Conservation (phyloP, 345 rosid species). For the Gossypium ekmanianum region DNA sequence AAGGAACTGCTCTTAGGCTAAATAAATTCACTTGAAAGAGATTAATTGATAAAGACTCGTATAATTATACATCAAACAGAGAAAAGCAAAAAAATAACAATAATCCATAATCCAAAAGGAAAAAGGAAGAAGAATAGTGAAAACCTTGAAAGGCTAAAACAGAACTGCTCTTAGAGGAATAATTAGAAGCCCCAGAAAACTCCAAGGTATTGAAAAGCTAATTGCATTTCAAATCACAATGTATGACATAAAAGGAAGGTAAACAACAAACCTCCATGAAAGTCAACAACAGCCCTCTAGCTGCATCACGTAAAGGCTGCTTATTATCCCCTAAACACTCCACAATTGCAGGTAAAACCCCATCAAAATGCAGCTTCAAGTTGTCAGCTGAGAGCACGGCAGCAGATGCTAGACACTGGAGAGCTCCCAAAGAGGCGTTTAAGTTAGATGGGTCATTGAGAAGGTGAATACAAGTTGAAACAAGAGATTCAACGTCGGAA, state of each 20-base stretch:
- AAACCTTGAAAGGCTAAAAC: neutral
- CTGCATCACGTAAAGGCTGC: conserved; percentile 90
- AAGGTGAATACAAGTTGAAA: conserved; percentile 85
- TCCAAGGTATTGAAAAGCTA: neutral
- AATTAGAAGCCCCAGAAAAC: conserved; percentile 1
- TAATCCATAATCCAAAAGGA: neutral
- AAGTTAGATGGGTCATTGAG: conserved; percentile 72
- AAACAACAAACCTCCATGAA: conserved; percentile 78
- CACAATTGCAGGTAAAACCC: conserved; percentile 80
- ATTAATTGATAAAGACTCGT: neutral
- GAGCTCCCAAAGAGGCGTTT: conserved; percentile 82
- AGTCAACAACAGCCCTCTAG: conserved; percentile 84
- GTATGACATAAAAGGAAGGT: neutral
- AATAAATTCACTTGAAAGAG: too few relatives aligned
- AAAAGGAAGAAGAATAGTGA: neutral
- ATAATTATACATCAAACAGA: neutral
- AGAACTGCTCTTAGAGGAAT: neutral
- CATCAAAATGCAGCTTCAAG: conserved; percentile 84
- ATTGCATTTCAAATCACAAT: neutral
- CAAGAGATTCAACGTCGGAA: conserved; percentile 73
- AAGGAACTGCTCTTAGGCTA: too few relatives aligned
- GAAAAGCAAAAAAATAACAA: neutral
- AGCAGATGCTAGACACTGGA: conserved; percentile 91
- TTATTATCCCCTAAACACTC: conserved; percentile 82
- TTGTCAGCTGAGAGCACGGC: conserved; percentile 90